Evolutionary conservation across 768 basidiomycete species (phyloP).

Genomic region (Ramaria sp.): DNA sequence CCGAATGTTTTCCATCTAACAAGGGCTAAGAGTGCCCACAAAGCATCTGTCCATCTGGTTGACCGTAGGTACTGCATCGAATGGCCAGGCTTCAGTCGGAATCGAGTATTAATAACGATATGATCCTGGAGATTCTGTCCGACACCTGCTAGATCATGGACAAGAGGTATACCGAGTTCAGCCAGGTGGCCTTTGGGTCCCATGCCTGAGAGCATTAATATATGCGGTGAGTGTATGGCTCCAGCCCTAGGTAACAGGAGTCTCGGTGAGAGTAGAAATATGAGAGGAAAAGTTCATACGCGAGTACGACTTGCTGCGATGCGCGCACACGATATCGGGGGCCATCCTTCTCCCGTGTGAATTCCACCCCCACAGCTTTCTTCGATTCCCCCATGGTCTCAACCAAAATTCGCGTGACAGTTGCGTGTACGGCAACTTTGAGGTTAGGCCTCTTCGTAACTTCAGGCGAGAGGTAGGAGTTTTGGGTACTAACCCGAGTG

Average conservation of each 20-base stretch:
- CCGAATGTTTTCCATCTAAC: neutral
- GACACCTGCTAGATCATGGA: slow-evolving; percentile 66
- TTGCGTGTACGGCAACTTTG: slow-evolving; percentile 44
- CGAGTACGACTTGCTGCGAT: slow-evolving; percentile 48
- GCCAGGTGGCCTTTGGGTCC: slow-evolving; percentile 12
- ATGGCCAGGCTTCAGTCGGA: slow-evolving; percentile 38
- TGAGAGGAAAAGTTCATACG: slow-evolving; percentile 31
- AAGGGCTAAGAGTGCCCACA: slow-evolving; percentile 12
- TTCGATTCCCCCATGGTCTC: slow-evolving; percentile 24
- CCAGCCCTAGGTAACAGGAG: slow-evolving; percentile 35
- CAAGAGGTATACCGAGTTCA: slow-evolving; percentile 12
- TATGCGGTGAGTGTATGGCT: slow-evolving; percentile 52
- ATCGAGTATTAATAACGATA: slow-evolving; percentile 38
- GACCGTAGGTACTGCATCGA: slow-evolving; percentile 29
- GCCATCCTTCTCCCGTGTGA: slow-evolving; percentile 29
- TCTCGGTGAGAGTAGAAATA: neutral
- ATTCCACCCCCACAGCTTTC: slow-evolving; percentile 54
- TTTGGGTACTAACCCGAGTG: slow-evolving; percentile 50
- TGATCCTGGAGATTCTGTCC: slow-evolving; percentile 71
- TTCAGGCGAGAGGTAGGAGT: slow-evolving; percentile 53
- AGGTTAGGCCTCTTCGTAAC: slow-evolving; percentile 59
- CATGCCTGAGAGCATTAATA: slow-evolving; percentile 53
- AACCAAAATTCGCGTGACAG: slow-evolving; percentile 45
- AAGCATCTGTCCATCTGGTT: slow-evolving; percentile 1
- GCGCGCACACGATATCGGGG: slow-evolving; percentile 37